These are phyloP conservation scores for Penicillium bovifimosum DNA, from an alignment of 495 filamentous ascomycete genomes.

Conservation along the genomic window DNA sequence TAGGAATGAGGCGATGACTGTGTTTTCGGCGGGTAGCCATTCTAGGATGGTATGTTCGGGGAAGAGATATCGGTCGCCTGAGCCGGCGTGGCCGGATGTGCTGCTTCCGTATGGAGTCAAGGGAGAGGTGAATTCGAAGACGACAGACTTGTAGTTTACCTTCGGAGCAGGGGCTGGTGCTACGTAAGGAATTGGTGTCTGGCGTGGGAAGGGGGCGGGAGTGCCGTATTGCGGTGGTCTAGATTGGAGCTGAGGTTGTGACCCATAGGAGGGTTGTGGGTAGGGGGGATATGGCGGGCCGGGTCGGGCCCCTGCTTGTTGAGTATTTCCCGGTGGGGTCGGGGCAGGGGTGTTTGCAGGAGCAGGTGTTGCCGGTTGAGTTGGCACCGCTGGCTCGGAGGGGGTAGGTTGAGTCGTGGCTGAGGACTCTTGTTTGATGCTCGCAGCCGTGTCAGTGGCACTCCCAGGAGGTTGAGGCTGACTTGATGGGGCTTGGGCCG, in stretches of 20 bases:
- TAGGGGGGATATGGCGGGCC: conserved; percentile 27
- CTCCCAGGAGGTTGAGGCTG: conserved; percentile 9
- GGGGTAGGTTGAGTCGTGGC: conserved; percentile 9
- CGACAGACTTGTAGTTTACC: conserved; percentile 63
- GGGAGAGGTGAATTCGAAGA: conserved; percentile 71
- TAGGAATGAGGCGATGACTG: conserved; percentile 49
- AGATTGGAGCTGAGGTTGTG: conserved; percentile 34
- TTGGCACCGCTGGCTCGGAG: conserved; percentile 15
- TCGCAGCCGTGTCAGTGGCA: conserved; percentile 13
- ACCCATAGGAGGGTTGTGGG: conserved; percentile 32
- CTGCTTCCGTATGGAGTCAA: conserved; percentile 44
- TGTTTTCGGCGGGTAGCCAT: conserved; percentile 45
- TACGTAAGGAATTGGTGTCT: conserved; percentile 23
- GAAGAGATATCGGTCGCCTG: conserved; percentile 83
- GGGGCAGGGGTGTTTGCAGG: conserved; percentile 21
- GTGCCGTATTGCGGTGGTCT: conserved; percentile 35
- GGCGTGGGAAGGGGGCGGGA: conserved; percentile 34
- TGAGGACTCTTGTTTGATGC: conserved; percentile 35
- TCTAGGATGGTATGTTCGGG: conserved; percentile 84
- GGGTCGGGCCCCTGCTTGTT: conserved; percentile 22
- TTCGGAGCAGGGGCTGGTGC: conserved; percentile 32
- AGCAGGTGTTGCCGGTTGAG: conserved; percentile 16
- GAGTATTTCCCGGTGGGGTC: conserved; percentile 13
- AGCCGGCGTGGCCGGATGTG: conserved; percentile 57
- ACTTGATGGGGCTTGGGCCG: conserved; percentile 9